Base-by-base conservation (phyloP, 2,329 filamentous ascomycete genomes). In the Byssothecium circinans region DNA sequence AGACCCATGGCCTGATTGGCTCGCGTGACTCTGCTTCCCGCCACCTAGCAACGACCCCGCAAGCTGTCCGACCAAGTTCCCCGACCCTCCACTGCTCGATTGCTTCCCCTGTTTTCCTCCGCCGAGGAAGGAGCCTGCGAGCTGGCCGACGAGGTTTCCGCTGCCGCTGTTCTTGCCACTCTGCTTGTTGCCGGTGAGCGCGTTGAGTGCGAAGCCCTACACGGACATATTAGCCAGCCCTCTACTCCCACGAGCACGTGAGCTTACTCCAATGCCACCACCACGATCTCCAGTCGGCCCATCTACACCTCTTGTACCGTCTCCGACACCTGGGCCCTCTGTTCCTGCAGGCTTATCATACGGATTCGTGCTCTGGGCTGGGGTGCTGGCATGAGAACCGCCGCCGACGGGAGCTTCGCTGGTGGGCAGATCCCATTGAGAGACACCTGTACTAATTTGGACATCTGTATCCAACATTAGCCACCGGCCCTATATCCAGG, bases 361-460 rank as follows among this genome's bases (percentile, higher is more conserved):
- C 4, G 84, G 85, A 59, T 87, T 84, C 17, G 86, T 81, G 50
- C 67, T 60, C 35, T 68, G 64, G 22, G 64, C 65, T 22, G 71
- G 63, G 52, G 73, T 58, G 68, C 73, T 43, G 69, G 75, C 47
- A 77, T 78, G 52, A 74, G 79, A 37, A 81, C 84, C 30, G 81
- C 84, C 62, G 75, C 62, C 82, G 52, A 83, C 82, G 18, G 81
- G 83, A 7, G 81, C 84, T 41, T 84, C 78, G 49, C 82, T 76
- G 12, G 82, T 88, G 25, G 86, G 86, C 25, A 81, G 78, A n/a
- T 88, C 85, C 86, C 86, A 89, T 70, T 88, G 85, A 53, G 85
- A 87, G 30, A 82, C 77, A 39, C 86, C 86, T 7, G 85, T 88
- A 43, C 83, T 84, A 45, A 89, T 80, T 69, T 88, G 85, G 41